Conservation (phyloP, 1,284 basidiomycete genomes). For the Sparassis latifolia region DNA sequence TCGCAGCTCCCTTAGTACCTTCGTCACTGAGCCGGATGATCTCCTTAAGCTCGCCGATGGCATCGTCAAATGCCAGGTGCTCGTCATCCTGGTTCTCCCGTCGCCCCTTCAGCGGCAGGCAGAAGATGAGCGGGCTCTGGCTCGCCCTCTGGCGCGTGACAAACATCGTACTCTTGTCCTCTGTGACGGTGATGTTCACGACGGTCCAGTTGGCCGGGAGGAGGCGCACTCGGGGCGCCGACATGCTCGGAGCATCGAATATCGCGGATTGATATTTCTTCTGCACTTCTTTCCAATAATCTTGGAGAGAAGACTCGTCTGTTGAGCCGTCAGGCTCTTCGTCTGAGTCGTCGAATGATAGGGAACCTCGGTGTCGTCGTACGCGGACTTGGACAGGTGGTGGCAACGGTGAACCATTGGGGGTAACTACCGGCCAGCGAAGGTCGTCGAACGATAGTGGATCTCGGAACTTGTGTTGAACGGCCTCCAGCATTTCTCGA, state of each 20-base stretch:
- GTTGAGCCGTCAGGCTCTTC: constrained; percentile 30
- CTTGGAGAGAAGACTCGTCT: constrained; percentile 31
- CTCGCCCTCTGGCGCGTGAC: constrained; percentile 72
- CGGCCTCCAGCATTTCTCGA: constrained; percentile 71
- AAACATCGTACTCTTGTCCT: constrained; percentile 80
- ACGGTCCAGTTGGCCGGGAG: constrained; percentile 84
- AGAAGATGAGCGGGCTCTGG: constrained; percentile 72
- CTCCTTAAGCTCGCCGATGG: constrained; percentile 66
- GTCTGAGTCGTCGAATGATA: constrained; percentile 22
- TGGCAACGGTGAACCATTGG: constrained; percentile 33
- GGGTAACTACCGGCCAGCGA: constrained; percentile 56
- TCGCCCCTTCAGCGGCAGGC: constrained; percentile 81
- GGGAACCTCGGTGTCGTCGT: constrained; percentile 9
- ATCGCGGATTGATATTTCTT: constrained; percentile 44
- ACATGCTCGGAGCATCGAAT: constrained; percentile 33
- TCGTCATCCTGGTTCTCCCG: constrained; percentile 74
- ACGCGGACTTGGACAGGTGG: constrained; percentile 12
- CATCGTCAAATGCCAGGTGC: constrained; percentile 72
- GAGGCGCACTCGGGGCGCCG: constrained; percentile 32
- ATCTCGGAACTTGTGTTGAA: constrained; percentile 56
- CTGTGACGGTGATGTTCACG: constrained; percentile 77
- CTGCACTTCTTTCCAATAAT: constrained; percentile 60
- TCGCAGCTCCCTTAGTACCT: constrained; percentile 67
- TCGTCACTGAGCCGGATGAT: constrained; percentile 79
- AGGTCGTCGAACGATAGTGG: constrained; percentile 45